Percentiles rank a stretch among this genome's conserved stretches.
Evolutionary conservation across 139 green algal genomes (phyloP).

Genomic region (Chloropicon primus): DNA sequence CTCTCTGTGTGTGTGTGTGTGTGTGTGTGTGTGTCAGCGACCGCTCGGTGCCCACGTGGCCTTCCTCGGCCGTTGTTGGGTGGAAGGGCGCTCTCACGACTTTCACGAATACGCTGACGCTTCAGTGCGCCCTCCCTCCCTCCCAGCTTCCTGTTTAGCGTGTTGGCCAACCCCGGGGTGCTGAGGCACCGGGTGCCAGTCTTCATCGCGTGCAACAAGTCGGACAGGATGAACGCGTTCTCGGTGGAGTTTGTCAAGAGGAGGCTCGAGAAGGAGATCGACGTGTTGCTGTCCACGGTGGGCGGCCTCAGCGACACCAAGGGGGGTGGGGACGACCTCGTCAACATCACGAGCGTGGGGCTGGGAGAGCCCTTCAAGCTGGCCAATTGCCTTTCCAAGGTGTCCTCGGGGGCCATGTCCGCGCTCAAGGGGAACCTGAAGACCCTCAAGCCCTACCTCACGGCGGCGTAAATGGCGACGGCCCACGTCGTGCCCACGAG

Average conservation of each 20-base stretch:
- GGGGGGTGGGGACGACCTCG: neutral
- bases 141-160: neutral
- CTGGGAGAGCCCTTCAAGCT: neutral
- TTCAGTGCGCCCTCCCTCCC: too few species aligned
- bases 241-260: neutral
- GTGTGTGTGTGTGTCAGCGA: neutral
- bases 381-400: neutral
- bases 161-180: neutral
- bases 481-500: too few species aligned
- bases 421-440: neutral
- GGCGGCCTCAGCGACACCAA: neutral
- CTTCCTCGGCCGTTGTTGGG: too few species aligned
- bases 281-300: neutral
- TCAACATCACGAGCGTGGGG: neutral
- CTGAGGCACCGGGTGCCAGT: neutral
- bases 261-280: neutral
- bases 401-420: neutral
- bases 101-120: too few species aligned
- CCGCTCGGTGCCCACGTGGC: too few species aligned
- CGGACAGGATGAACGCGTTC: neutral
- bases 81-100: too few species aligned
- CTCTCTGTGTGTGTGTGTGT: neutral
- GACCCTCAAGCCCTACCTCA: neutral
- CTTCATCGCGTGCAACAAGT: neutral
- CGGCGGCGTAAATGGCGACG: neutral